phyloP scores from a whole-genome alignment of 1,284 basidiomycete genomes.

The Wallemia hederae region DNA sequence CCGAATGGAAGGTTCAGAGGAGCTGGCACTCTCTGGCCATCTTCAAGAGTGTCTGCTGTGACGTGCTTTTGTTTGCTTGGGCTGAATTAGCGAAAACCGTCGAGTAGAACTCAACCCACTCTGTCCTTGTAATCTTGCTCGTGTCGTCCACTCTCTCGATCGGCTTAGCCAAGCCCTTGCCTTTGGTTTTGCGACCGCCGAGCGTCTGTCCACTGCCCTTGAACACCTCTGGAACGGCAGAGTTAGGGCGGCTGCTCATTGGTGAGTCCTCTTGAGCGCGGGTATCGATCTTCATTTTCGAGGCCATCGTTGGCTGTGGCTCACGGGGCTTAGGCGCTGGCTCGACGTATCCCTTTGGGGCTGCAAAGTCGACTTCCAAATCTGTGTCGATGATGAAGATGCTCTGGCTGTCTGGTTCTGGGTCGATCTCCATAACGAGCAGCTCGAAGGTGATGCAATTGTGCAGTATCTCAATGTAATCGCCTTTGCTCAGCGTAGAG shows the following conservation, averaged over 20 bases:
- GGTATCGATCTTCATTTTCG: constrained; percentile 74
- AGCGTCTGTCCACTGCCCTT: constrained; percentile 74
- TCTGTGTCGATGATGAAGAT: constrained; percentile 87
- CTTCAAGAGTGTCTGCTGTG: constrained; percentile 47
- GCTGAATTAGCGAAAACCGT: not conserved
- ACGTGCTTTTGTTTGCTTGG: constrained; percentile 24
- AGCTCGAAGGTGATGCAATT: constrained; percentile 75
- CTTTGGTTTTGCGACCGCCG: constrained; percentile 61
- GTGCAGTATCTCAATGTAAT: constrained; percentile 50
- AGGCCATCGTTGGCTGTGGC: constrained; percentile 75
- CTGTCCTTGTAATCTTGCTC: constrained; percentile 64
- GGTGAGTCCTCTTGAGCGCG: constrained; percentile 38
- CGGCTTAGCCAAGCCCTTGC: constrained; percentile 59
- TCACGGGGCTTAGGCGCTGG: constrained; percentile 55
- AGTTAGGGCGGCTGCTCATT: constrained; percentile 48
- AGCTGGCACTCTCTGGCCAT: constrained; percentile 53
- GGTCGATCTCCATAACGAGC: constrained; percentile 75
- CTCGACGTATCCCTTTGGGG: constrained; percentile 43
- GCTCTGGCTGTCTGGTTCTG: constrained; percentile 40
- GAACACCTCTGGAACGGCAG: constrained; percentile 41
- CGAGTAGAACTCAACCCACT: constrained; percentile 25
- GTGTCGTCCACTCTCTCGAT: constrained; percentile 45
- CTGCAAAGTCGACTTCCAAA: constrained; percentile 43
- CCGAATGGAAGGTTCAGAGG: constrained; percentile 72
- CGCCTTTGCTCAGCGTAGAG: constrained; percentile 79